Conservation (phyloP, 805 yeast species). For the Schwanniomyces pseudopolymorphus region DNA sequence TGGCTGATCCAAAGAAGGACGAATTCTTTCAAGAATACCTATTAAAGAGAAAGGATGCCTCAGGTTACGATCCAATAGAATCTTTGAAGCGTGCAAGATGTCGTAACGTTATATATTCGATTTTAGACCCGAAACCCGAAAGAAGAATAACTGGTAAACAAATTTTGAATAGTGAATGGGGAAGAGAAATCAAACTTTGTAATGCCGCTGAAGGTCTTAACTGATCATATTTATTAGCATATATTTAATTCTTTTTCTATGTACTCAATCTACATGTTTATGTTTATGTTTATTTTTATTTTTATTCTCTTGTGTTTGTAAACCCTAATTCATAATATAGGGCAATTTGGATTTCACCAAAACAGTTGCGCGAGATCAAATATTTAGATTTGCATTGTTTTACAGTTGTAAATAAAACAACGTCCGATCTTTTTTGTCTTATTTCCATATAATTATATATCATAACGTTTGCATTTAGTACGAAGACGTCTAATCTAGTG, state of each 20-base stretch:
- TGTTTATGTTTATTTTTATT: too few species aligned
- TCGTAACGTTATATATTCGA: slow-evolving; percentile 88
- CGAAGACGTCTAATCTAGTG: neutral
- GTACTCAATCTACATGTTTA: neutral
- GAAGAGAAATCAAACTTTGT: slow-evolving; percentile 81
- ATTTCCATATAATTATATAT: neutral
- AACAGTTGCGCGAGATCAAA: neutral
- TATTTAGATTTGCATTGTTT: neutral
- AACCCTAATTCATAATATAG: neutral
- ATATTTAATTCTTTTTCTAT: neutral
- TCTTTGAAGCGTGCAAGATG: slow-evolving; percentile 80
- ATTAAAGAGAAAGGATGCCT: slow-evolving; percentile 72
- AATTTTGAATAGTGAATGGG: slow-evolving; percentile 92
- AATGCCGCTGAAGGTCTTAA: slow-evolving; percentile 54
- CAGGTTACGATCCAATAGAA: slow-evolving; percentile 93
- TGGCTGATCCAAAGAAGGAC: slow-evolving; percentile 72
- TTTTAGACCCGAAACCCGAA: slow-evolving; percentile 86
- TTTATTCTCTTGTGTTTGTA: too few species aligned
- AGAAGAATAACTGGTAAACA: slow-evolving; percentile 88
- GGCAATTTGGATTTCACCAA: neutral
- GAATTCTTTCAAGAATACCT: slow-evolving; percentile 77
- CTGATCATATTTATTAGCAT: neutral
- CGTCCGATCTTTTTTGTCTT: neutral
- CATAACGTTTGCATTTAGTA: neutral
- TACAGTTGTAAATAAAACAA: neutral